Percentiles rank a stretch among this genome's conserved stretches.
These are phyloP conservation scores for Penicillium sp. DNA, from an alignment of 2,329 filamentous ascomycete genomes.

Conservation along the genomic window DNA sequence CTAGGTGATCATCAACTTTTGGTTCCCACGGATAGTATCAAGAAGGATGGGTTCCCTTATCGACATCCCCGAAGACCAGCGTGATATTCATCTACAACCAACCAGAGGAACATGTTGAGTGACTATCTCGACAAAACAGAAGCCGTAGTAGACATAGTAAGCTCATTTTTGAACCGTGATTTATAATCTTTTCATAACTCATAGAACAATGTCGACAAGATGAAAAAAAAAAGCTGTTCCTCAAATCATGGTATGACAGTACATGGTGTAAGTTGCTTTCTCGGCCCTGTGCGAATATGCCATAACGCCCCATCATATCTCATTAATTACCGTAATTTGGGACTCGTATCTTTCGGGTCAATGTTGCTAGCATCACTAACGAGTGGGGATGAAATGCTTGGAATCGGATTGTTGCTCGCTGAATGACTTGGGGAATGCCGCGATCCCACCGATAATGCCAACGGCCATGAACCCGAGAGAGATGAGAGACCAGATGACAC, in stretches of 20 bases:
- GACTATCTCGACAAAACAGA: too few species aligned
- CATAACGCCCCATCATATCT: not conserved
- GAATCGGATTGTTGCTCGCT: slow-evolving; percentile 68
- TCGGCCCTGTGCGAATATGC: not conserved
- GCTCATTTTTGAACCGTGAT: too few species aligned
- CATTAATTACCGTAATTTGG: slow-evolving; percentile 3
- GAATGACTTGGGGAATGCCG: slow-evolving; percentile 71
- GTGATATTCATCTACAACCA: too few species aligned
- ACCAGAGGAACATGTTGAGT: too few species aligned
- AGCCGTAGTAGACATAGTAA: too few species aligned
- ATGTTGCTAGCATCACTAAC: not conserved
- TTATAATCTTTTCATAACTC: too few species aligned
- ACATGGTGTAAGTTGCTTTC: not conserved
- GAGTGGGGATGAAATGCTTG: slow-evolving; percentile 61
- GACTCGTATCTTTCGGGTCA: not conserved
- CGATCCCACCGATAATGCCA: slow-evolving; percentile 73
- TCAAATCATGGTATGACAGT: not conserved
- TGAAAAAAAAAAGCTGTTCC: too few species aligned
- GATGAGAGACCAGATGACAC: slow-evolving; percentile 73
- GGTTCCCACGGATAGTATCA: too few species aligned
- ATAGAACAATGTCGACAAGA: too few species aligned
- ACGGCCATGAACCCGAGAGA: slow-evolving; percentile 69
- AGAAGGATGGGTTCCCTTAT: too few species aligned
- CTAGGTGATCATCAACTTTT: too few species aligned
- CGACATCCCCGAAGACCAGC: too few species aligned